Conservation (phyloP, 2,329 filamentous ascomycete species). For the Ophiocordyceps sinensis region DNA sequence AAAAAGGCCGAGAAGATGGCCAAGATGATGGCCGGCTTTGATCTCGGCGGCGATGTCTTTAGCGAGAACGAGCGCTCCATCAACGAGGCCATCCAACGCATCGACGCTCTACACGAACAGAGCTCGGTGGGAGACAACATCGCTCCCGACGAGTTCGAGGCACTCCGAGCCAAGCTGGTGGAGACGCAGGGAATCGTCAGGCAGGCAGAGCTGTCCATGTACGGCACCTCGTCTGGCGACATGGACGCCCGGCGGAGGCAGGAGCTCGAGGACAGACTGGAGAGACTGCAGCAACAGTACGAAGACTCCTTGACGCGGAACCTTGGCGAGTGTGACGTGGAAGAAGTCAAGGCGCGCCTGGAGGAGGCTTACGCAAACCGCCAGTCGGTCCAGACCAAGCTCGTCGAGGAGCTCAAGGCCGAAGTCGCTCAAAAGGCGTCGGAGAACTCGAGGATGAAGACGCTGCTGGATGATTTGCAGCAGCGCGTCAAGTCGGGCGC, state of each 20-base stretch:
- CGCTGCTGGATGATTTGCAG: constrained; percentile 68
- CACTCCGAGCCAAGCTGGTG: constrained; percentile 63
- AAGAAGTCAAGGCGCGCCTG: constrained; percentile 69
- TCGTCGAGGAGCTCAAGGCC: constrained; percentile 61
- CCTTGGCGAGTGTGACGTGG: constrained; percentile 61
- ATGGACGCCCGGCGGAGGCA: constrained; percentile 52
- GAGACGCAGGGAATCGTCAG: constrained; percentile 87
- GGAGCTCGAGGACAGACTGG: constrained; percentile 64
- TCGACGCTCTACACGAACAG: constrained; percentile 66
- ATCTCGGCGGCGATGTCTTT: constrained; percentile 83
- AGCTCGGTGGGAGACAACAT: constrained; percentile 66
- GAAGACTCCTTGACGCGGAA: constrained; percentile 70
- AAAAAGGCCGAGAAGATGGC: constrained; percentile 99
- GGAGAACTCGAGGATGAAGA: constrained; percentile 70
- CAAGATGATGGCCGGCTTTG: constrained; percentile 99
- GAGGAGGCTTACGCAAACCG: constrained; percentile 64
- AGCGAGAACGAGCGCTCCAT: constrained; percentile 85
- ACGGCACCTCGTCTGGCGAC: constrained; percentile 50
- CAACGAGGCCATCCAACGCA: constrained; percentile 65
- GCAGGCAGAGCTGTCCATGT: constrained; percentile 79
- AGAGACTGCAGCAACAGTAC: constrained; percentile 66
- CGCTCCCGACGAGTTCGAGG: constrained; percentile 65
- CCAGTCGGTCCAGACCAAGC: constrained; percentile 56
- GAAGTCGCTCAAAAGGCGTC: constrained; percentile 65
- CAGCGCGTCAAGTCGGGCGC: constrained; percentile 51